phyloP scores from a whole-genome alignment of 1,284 basidiomycete genomes.

The Moniliophthora roreri region DNA sequence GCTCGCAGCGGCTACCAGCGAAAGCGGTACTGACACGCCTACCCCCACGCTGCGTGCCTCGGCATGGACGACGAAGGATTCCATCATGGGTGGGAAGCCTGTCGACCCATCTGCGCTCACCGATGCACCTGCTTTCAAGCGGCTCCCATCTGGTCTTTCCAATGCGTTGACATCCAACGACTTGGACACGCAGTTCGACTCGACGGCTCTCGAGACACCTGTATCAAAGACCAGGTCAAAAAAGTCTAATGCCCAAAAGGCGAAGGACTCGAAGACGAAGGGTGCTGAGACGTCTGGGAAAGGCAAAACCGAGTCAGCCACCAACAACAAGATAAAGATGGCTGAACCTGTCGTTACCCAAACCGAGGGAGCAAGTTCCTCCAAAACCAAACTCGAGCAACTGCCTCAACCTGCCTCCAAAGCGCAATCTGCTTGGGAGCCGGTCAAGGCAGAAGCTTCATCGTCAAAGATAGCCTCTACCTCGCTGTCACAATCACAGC shows the following conservation, averaged over 20 bases:
- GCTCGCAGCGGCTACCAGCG: conserved; percentile 6
- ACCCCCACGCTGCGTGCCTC: conserved; percentile 11
- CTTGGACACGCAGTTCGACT: too few species aligned
- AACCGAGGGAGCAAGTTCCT: conserved; percentile 17
- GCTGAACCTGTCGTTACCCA: conserved; percentile 3
- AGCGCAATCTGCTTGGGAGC: not conserved
- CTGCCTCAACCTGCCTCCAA: conserved; percentile 6
- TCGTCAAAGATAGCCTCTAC: not conserved
- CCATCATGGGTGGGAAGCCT: too few species aligned
- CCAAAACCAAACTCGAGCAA: conserved; percentile 18
- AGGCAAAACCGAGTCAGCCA: conserved; percentile 4
- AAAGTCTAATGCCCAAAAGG: not conserved
- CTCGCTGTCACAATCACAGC: too few species aligned
- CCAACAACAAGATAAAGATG: conserved; percentile 8
- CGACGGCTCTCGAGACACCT: too few species aligned
- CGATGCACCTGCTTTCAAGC: conserved; percentile 1
- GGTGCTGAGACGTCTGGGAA: conserved; percentile 5
- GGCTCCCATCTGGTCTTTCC: not conserved
- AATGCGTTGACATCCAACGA: too few species aligned
- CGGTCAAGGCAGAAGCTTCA: not conserved
- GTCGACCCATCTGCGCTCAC: conserved; percentile 4
- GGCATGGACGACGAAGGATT: conserved; percentile 8
- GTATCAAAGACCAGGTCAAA: not conserved
- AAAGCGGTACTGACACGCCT: conserved; percentile 9
- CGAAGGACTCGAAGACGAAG: conserved; percentile 1